A percentile compares a stretch with the other conserved stretches of the same genome.
These are phyloP conservation scores for Panicum miliaceum DNA, from an alignment of 176 grass and related monocot genomes.

Conservation along the genomic window DNA sequence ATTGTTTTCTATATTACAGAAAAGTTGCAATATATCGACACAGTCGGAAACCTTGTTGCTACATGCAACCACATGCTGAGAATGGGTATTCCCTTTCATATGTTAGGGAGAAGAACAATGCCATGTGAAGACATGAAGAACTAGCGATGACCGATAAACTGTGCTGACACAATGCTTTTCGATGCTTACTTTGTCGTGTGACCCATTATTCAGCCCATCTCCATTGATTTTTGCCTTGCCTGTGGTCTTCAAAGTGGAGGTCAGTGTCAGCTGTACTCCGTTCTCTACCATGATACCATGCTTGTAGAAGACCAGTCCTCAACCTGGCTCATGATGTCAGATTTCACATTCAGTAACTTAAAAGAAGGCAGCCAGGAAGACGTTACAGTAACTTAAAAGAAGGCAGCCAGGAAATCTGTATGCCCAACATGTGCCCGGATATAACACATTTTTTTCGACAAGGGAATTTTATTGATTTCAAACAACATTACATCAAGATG, in stretches of 20 bases:
- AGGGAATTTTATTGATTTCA: too few relatives aligned
- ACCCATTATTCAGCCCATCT: slow-evolving; percentile 34
- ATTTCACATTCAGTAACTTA: not conserved
- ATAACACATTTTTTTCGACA: too few relatives aligned
- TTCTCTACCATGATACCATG: slow-evolving; percentile 47
- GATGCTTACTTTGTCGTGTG: slow-evolving; percentile 51
- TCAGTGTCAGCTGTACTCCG: slow-evolving; percentile 46
- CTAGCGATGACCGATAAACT: not conserved
- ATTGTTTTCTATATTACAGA: not conserved
- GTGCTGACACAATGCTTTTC: not conserved
- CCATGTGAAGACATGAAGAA: not conserved
- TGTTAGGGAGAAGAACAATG: not conserved
- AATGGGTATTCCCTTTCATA: not conserved
- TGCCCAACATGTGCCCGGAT: too few relatives aligned
- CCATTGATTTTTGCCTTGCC: slow-evolving; percentile 40
- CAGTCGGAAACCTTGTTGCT: not conserved
- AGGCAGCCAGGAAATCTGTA: too few relatives aligned
- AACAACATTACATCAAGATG: too few relatives aligned
- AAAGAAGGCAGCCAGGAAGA: not conserved
- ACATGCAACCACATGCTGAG: not conserved
- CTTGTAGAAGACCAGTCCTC: slow-evolving; percentile 27
- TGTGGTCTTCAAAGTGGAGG: slow-evolving; percentile 42
- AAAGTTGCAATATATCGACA: not conserved
- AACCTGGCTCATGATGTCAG: slow-evolving; percentile 31
- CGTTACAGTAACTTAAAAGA: too few relatives aligned